These are phyloP conservation scores for Ogataea glucozyma DNA, from an alignment of 805 yeast genomes.

Conservation along the genomic window DNA sequence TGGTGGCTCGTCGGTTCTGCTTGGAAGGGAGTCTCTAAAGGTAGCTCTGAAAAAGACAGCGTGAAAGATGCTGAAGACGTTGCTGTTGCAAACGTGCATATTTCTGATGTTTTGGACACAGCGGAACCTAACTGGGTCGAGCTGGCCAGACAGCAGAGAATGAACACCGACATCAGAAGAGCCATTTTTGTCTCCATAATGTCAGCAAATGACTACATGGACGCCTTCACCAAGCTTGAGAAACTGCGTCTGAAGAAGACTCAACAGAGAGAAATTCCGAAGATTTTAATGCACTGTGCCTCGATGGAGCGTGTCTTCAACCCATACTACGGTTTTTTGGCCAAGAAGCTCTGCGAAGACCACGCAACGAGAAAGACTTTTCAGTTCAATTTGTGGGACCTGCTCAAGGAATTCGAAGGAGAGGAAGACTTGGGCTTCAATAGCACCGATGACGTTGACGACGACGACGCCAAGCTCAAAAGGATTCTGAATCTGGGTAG, in stretches of 20 bases:
- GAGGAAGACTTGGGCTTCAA: conserved; percentile 33
- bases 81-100: conserved; percentile 13
- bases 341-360: conserved; percentile 70
- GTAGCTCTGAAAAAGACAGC: conserved; percentile 38
- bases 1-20: conserved; percentile 99
- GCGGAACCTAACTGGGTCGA: conserved; percentile 88
- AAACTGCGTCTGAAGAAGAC: conserved; percentile 74
- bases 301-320: conserved; percentile 80
- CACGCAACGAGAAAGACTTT: conserved; percentile 79
- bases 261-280: conserved; percentile 86
- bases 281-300: conserved; percentile 82
- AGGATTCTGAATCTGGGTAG: conserved; percentile 73
- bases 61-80: conserved; percentile 31
- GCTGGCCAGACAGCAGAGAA: conserved; percentile 80
- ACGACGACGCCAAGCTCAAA: conserved; percentile 58
- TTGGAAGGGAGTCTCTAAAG: conserved; percentile 66
- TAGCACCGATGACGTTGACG: conserved; percentile 40
- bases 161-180: conserved; percentile 94
- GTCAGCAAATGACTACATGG: conserved; percentile 92
- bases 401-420: conserved; percentile 67
- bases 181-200: conserved; percentile 92
- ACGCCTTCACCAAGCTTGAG: conserved; percentile 80
- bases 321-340: conserved; percentile 85
- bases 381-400: conserved; percentile 90
- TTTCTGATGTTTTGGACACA: conserved; percentile 62